Evolutionary conservation across 148 eudicot species (phyloP).

Genomic region (Vaccinium corymbosum): DNA sequence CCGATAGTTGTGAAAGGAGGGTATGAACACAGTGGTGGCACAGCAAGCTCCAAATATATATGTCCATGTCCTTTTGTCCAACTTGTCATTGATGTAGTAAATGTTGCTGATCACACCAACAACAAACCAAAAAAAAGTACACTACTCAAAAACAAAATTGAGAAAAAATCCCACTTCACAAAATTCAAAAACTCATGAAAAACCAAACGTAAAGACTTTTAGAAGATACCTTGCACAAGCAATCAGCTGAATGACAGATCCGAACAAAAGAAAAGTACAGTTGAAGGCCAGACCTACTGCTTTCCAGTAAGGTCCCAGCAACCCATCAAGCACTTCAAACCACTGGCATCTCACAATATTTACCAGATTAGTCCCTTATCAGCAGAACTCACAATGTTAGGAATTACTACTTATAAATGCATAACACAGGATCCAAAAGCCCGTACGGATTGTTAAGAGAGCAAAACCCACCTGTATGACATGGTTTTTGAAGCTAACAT

Average conservation of each 20-base stretch:
- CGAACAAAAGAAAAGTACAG: slow-evolving; percentile 68
- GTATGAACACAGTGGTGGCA: slow-evolving; percentile 77
- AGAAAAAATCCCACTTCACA: background rate
- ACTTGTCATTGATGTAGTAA: slow-evolving; percentile 80
- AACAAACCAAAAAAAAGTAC: background rate
- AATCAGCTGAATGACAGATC: slow-evolving; percentile 86
- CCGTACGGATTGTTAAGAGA: background rate
- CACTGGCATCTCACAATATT: slow-evolving; percentile 38
- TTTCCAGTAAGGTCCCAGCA: slow-evolving; percentile 87
- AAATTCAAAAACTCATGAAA: background rate
- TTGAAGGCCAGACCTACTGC: slow-evolving; percentile 70
- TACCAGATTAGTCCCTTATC: no score
- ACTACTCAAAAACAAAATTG: background rate
- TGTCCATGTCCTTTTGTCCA: slow-evolving; percentile 98
- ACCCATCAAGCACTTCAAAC: slow-evolving; percentile 87
- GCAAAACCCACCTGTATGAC: slow-evolving; percentile 61
- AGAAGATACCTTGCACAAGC: slow-evolving; percentile 64
- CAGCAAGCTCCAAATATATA: slow-evolving; percentile 98
- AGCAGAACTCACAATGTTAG: no score
- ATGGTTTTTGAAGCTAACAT: slow-evolving; percentile 86
- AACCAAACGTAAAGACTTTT: no score
- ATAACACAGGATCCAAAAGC: no score
- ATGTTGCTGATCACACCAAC: slow-evolving; percentile 78
- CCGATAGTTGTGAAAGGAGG: slow-evolving; percentile 91
- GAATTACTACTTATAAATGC: no score